Evolutionary conservation across 805 yeast species (phyloP), one percentile per base, ranked within the genome.

Genomic region (Torulaspora franciscae): DNA sequence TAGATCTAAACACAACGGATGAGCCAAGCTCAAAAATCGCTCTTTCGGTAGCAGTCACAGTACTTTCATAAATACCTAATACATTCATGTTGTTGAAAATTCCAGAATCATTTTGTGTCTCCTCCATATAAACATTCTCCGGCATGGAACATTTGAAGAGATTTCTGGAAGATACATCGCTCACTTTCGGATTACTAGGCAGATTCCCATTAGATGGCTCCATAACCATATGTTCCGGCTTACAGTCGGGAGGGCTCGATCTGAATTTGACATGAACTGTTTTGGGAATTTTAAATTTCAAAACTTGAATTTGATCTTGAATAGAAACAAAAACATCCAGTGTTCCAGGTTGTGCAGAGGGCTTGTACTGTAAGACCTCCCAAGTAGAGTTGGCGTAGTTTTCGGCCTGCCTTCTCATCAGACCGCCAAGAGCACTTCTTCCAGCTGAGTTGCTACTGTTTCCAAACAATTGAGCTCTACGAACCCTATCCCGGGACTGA

Each of bases 391-490:
- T 82, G 7, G 87, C 84, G 56, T 83, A 80, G 32, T 73, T 76
- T 58, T 84, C 95, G 0, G 95, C 95, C 56, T 85, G 93, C 40
- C 77, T 76, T 41, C 85, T 76, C 34, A 89, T 70, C 71, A 89
- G 74, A 15, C 76, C 76, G 7, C 89, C 84, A 35, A 91, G 81
- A 3, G 77, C 66, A 11, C 81, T 72, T 52, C 86, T 70, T 46
- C 73, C 77, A 2, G 81, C 68, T 2, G 79, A 61, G 23, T 70
- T 76, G 1, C 73, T 66, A 6, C 75, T 69, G 25, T 73, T 71
- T 29, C 99, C 99, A 70, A 93, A 91, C 22, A 95, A 65, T 51
- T 80, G 81, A 43, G 73, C 74, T 58, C 97, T 75, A 57, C 95
- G 77, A 43, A 73, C 75, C 54, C 88, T 75, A 48, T 83, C 84